A percentile compares a stretch with the other conserved stretches of the same genome.
Conservation (phyloP, 495 filamentous ascomycete species). For the Thozetella sp. region DNA sequence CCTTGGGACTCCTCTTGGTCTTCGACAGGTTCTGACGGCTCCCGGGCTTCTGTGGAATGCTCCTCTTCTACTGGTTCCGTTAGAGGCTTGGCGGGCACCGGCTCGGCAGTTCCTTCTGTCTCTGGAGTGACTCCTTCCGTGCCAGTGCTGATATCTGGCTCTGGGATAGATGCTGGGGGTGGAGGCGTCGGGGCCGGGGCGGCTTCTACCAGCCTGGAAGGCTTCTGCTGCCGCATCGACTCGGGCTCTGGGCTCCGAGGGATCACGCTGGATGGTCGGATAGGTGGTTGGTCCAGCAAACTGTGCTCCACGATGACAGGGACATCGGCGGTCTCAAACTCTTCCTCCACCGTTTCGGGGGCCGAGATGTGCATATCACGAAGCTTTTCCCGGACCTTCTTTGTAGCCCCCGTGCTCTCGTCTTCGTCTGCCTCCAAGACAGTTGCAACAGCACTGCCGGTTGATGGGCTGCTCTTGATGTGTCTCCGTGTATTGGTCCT, state of each 20-base stretch:
- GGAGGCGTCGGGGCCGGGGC: not conserved
- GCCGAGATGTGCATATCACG: conserved; percentile 41
- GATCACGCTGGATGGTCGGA: conserved; percentile 23
- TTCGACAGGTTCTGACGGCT: not conserved
- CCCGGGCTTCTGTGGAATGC: not conserved
- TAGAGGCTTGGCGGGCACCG: not conserved
- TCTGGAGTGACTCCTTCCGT: not conserved
- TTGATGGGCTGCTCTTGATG: conserved; percentile 71
- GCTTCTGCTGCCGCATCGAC: conserved; percentile 22
- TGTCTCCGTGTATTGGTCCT: conserved; percentile 72
- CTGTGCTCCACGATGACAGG: conserved; percentile 45
- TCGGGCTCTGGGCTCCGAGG: conserved; percentile 10
- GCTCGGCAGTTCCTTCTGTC: not conserved
- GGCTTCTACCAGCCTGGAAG: conserved; percentile 10
- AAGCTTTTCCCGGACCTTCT: conserved; percentile 32
- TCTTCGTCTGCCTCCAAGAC: conserved; percentile 76
- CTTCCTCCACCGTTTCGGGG: conserved; percentile 35
- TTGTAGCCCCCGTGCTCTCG: conserved; percentile 40
- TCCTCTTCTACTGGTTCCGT: not conserved
- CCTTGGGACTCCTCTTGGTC: not conserved
- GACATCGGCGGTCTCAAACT: conserved; percentile 36
- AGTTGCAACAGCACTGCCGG: conserved; percentile 71
- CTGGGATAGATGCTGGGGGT: not conserved
- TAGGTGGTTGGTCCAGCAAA: conserved; percentile 19
- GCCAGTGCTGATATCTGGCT: not conserved